A percentile compares a stretch with the other conserved stretches of the same genome.
Evolutionary conservation across 129 eudicot genomes (phyloP).

Genomic region (Saposhnikovia divaricata): DNA sequence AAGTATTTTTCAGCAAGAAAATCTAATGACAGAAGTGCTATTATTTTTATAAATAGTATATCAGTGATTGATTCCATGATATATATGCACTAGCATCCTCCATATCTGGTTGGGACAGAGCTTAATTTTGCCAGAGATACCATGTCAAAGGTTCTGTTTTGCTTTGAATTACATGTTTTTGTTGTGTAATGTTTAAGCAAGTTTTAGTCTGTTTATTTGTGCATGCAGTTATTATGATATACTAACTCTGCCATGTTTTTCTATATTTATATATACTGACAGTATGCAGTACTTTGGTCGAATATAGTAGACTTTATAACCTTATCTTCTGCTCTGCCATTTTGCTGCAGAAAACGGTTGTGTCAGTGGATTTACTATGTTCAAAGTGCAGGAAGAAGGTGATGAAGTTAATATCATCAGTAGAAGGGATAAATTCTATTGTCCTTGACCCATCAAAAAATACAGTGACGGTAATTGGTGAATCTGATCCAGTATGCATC

Average conservation of each 20-base stretch:
- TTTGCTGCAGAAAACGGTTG: constrained; percentile 49
- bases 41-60: constrained; percentile 20
- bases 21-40: neutral
- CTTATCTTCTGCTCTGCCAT: constrained; percentile 10
- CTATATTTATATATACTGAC: neutral
- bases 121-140: constrained; percentile 10
- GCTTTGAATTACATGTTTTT: constrained; percentile 3
- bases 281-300: constrained; percentile 1
- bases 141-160: constrained; percentile 36
- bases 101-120: neutral
- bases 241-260: constrained; percentile 8
- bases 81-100: constrained; percentile 9
- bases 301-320: neutral
- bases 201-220: neutral
- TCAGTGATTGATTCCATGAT: constrained; percentile 12
- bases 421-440: constrained; percentile 40
- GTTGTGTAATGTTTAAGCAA: neutral
- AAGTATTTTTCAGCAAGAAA: constrained; percentile 3
- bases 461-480: constrained; percentile 50
- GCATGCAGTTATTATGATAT: constrained; percentile 15
- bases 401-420: constrained; percentile 42
- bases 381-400: constrained; percentile 53
- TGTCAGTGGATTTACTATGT: constrained; percentile 53
- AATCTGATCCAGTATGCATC: constrained; percentile 47
- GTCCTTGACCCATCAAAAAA: constrained; percentile 47